Evolutionary conservation across 495 filamentous ascomycete species (phyloP), one percentile per base, ranked within the genome.

Genomic region (Xanthoparmelia taractica): DNA sequence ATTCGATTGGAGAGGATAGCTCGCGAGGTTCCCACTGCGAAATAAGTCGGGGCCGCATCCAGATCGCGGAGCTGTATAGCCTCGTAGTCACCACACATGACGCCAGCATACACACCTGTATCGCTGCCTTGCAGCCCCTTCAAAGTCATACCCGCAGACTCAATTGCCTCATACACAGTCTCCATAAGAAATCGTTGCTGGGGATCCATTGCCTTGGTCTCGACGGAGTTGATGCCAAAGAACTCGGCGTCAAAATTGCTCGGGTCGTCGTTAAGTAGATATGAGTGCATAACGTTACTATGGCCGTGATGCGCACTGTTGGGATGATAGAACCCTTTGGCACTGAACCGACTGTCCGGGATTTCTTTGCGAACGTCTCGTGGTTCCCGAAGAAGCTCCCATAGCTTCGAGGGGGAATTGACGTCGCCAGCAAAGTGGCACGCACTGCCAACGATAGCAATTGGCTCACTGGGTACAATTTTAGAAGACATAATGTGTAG

Each of bases 91-190:
- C 61, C 60, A 2, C 66, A 56, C 64, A 77, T 77, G 20, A 63
- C 57, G 23, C 73, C 75, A 4, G 76, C 71, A 45, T 71, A 71
- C 31, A 70, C 69, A 1, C 54, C 72, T 2, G 72, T 75, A 4
- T 66, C 31, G 4, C 61, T 60, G 18, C 71, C 72, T 20, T 20
- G 45, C 0, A 73, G 4, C 17, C 34, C 65, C 33, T 74, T 68
- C 1, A 74, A 57, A 5, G 70, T 43, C 15, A 75, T 41, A 3
- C 80, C 84, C 23, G 81, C 80, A 58, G 75, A 76, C 62, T 87
- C 84, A 2, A 88, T 65, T 0, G 76, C 76, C 61, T 88, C 84
- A 57, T 85, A 87, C n/a, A 80, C 78, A 0, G 73, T 72, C 64
- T 87, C 85, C 0, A 88, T 73, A 10, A 84, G 69, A 17, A 85